Conservation (phyloP, 2,329 filamentous ascomycete genomes). For the Microcera coccophila region DNA sequence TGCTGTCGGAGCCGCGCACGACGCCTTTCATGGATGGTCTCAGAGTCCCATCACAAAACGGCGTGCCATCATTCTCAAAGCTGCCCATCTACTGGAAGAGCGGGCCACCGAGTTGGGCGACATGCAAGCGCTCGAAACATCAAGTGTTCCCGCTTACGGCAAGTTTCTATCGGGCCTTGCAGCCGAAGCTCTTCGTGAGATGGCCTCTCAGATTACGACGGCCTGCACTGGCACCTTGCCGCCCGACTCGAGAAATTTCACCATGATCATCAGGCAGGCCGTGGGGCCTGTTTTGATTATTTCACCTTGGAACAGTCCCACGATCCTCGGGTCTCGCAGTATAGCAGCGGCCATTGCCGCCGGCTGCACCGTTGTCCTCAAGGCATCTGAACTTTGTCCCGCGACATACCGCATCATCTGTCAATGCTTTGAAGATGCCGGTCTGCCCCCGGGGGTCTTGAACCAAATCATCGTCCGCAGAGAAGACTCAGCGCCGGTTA, state of each 20-base stretch:
- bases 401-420: background rate
- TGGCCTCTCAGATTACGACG: no score
- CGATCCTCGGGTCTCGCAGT: slow-evolving; percentile 4
- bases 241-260: no score
- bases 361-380: slow-evolving; percentile 11
- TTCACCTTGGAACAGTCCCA: slow-evolving; percentile 7
- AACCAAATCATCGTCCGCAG: slow-evolving; percentile 1
- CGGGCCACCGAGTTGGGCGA: background rate
- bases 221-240: no score
- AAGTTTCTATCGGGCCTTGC: no score
- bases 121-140: slow-evolving; percentile 3
- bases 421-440: slow-evolving; percentile 3
- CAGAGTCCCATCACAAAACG: background rate
- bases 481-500: background rate
- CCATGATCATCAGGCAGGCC: background rate
- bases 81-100: slow-evolving; percentile 1
- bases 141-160: no score
- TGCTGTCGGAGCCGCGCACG: background rate
- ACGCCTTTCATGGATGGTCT: slow-evolving; percentile 2
- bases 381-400: slow-evolving; percentile 10
- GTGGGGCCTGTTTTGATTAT: slow-evolving; percentile 8
- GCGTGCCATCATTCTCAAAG: slow-evolving; percentile 2
- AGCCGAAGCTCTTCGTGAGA: no score
- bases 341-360: slow-evolving; percentile 5
- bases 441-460: slow-evolving; percentile 4